Evolutionary conservation across 2,329 filamentous ascomycete genomes (phyloP).

Genomic region (Trichoderma atrobrunneum): DNA sequence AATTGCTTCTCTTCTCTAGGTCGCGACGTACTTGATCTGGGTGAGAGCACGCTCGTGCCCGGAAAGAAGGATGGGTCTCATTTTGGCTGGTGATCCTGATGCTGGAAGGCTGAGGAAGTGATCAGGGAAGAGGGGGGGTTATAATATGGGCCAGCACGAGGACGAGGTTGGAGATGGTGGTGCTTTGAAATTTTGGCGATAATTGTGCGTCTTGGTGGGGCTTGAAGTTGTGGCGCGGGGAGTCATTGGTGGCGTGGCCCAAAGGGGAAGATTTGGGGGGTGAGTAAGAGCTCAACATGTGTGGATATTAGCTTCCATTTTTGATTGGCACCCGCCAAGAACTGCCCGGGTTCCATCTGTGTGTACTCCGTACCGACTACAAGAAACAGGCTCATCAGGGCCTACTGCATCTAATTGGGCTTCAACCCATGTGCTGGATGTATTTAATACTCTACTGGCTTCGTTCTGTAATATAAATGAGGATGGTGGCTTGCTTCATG

Average conservation of each 20-base stretch:
- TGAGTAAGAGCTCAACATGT: background rate
- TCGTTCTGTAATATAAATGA: background rate
- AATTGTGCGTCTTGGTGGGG: conserved; percentile 47
- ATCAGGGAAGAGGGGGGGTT: conserved; percentile 5
- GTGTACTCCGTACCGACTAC: background rate
- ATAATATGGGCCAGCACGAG: conserved; percentile 19
- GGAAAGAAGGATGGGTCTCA: conserved; percentile 95
- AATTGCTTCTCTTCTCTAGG: conserved; percentile 6
- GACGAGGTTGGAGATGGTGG: conserved; percentile 24
- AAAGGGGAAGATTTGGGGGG: background rate
- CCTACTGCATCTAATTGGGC: background rate
- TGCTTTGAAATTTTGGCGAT: conserved; percentile 43
- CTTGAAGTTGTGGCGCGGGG: conserved; percentile 24
- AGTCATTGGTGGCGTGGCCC: conserved; percentile 3
- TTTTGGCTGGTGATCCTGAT: conserved; percentile 38
- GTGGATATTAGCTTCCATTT: background rate
- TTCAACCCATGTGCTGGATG: background rate
- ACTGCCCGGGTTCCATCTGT: background rate
- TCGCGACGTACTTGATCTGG: conserved; percentile 73
- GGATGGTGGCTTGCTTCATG: background rate
- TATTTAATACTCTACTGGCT: background rate
- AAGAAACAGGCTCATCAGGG: background rate
- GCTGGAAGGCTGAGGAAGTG: conserved; percentile 27
- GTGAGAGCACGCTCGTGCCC: conserved; percentile 97
- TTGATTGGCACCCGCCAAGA: background rate